phyloP scores from a whole-genome alignment of 208 protist genomes.

The Novymonas esmeraldas region DNA sequence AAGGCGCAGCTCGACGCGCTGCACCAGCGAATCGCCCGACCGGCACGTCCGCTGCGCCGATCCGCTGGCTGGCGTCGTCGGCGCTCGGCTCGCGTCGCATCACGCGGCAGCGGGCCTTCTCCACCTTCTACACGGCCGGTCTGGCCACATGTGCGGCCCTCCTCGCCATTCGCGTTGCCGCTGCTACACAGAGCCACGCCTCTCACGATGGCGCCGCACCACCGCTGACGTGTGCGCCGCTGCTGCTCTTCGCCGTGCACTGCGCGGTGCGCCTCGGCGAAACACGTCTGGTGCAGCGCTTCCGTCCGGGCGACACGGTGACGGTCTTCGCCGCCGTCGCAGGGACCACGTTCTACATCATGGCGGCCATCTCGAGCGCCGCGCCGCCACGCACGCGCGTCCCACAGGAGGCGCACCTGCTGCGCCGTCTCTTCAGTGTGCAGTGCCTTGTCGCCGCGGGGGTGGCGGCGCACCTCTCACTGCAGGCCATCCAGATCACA shows the following conservation, averaged over 20 bases:
- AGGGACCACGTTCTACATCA: constrained; percentile 76
- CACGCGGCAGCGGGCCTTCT: constrained; percentile 44
- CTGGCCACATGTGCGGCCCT: constrained; percentile 31
- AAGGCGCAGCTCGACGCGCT: background rate
- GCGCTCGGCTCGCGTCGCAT: constrained; percentile 30
- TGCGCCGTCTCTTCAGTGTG: background rate
- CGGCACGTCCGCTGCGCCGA: background rate
- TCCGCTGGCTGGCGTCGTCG: constrained; percentile 20
- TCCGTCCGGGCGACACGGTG: constrained; percentile 51
- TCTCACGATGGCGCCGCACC: background rate
- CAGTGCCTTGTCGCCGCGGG: constrained; percentile 6
- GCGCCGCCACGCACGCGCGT: background rate
- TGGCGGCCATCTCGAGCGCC: constrained; percentile 55
- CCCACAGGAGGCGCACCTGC: background rate
- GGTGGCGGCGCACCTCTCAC: constrained; percentile 35
- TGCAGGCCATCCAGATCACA: constrained; percentile 59
- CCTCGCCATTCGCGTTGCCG: background rate
- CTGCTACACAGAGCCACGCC: background rate
- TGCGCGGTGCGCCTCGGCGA: constrained; percentile 67
- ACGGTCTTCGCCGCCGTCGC: constrained; percentile 74
- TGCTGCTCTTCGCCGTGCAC: constrained; percentile 65
- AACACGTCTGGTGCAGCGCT: constrained; percentile 59
- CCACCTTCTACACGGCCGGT: constrained; percentile 57
- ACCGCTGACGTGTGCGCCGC: constrained; percentile 12
- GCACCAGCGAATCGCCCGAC: background rate